Evolutionary conservation across 2,329 filamentous ascomycete species (phyloP).

Genomic region (Acrodontium crateriforme): DNA sequence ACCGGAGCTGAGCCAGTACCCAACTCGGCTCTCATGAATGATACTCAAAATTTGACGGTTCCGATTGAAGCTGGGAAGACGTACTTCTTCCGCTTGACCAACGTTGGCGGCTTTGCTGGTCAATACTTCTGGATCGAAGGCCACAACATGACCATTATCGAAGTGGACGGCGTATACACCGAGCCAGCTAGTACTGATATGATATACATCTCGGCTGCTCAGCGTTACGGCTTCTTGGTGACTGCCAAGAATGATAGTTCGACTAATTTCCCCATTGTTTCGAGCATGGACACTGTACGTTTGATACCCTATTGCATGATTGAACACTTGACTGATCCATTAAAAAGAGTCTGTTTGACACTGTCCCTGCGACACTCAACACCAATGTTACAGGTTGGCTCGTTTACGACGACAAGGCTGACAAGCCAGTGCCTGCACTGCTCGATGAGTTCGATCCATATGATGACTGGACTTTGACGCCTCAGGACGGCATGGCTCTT

Average conservation of each 20-base stretch:
- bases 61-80: slow-evolving; percentile 37
- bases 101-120: slow-evolving; percentile 56
- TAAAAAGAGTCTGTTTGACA: slow-evolving; percentile 44
- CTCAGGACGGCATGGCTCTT: slow-evolving; percentile 50
- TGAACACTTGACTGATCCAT: slow-evolving; percentile 3
- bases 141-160: slow-evolving; percentile 50
- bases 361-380: slow-evolving; percentile 52
- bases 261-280: slow-evolving; percentile 47
- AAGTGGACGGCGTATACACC: slow-evolving; percentile 57
- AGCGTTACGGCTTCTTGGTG: slow-evolving; percentile 55
- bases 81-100: slow-evolving; percentile 55
- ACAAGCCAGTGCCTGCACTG: slow-evolving; percentile 35
- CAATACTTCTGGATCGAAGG: slow-evolving; percentile 60
- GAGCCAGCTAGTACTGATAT: slow-evolving; percentile 44
- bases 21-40: slow-evolving; percentile 51
- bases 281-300: slow-evolving; percentile 33
- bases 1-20: slow-evolving; percentile 53
- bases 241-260: slow-evolving; percentile 42
- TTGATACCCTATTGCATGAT: neutral
- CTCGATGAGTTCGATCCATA: slow-evolving; percentile 52
- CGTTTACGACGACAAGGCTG: slow-evolving; percentile 37
- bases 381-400: slow-evolving; percentile 46
- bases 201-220: slow-evolving; percentile 54
- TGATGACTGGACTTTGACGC: slow-evolving; percentile 60
- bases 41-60: slow-evolving; percentile 35